A percentile compares a stretch with the other conserved stretches of the same genome.
phyloP scores from a whole-genome alignment of 2,329 filamentous ascomycete species.

The Clarireedia monteithiana region DNA sequence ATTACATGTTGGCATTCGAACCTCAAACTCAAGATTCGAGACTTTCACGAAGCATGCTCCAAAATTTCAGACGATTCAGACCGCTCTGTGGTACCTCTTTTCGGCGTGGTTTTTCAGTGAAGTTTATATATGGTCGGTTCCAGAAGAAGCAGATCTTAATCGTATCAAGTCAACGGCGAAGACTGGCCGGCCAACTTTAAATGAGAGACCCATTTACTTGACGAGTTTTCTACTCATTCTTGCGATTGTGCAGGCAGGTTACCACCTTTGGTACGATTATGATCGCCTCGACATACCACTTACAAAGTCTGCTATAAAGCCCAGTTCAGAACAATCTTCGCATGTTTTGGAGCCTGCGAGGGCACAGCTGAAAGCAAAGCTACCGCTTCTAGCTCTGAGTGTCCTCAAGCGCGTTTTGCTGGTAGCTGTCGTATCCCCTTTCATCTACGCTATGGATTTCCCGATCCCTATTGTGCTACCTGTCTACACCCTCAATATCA shows the following conservation, averaged over 20 bases:
- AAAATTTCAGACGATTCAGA: conserved; percentile 53
- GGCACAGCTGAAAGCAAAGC: conserved; percentile 31
- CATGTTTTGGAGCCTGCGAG: conserved; percentile 31
- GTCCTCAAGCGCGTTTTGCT: conserved; percentile 29
- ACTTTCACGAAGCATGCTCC: conserved; percentile 53
- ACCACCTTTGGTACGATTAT: conserved; percentile 66
- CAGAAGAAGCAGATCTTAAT: conserved; percentile 52
- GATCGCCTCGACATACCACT: conserved; percentile 47
- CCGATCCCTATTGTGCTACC: conserved; percentile 23
- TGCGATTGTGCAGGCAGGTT: conserved; percentile 58
- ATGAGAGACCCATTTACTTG: conserved; percentile 80
- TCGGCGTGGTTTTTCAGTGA: conserved; percentile 76
- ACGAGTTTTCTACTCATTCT: conserved; percentile 62
- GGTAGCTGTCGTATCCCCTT: conserved; percentile 34
- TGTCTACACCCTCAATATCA: conserved; percentile 55
- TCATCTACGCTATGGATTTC: conserved; percentile 36
- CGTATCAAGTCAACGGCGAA: conserved; percentile 65
- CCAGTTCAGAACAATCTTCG: conserved; percentile 30
- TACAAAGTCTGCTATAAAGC: conserved; percentile 28
- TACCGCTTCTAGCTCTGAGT: conserved; percentile 30
- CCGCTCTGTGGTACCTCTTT: conserved; percentile 65
- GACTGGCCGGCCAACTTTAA: conserved; percentile 67
- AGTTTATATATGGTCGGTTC: conserved; percentile 67
- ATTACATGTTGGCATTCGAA: conserved; percentile 67
- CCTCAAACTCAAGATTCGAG: conserved; percentile 59